Evolutionary conservation across 1,284 basidiomycete genomes (phyloP), one percentile per base, ranked within the genome.

Genomic region (Mycena citricolor): DNA sequence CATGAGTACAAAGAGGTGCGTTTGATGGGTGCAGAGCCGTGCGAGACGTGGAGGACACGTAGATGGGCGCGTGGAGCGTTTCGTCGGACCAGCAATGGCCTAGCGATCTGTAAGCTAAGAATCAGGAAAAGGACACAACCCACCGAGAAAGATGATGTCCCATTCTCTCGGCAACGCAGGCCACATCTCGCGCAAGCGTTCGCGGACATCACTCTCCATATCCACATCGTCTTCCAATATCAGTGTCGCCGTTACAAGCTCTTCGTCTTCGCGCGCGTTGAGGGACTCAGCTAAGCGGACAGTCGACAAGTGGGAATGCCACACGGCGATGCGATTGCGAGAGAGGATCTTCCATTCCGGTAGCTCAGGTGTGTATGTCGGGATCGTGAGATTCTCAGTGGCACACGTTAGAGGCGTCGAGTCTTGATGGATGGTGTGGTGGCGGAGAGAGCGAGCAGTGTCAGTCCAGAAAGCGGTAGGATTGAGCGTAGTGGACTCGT

Each of bases 211-310:
- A 45, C 67, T 72, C 63, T 91, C 86, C 72, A 88, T 78, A 58
- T 91, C 84, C 12, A 91, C 66, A 50, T 90, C 88, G 59, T 91
- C 89, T 64, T 91, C 87, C 14, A 90, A 65, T 14, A 91, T 71
- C 12, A 90, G 57, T 49, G 59, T 64, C 16, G 63, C 61, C 12
- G n/a, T n/a, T n/a, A n/a, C n/a, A n/a, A n/a, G n/a, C n/a, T n/a
- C n/a, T n/a, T n/a, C n/a, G n/a, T n/a, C 39, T 49, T 32, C 26
- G 32, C 19, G 8, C 31, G 24, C n/a, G 14, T 19, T 28, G 30
- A n/a, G 10, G 10, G 26, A 29, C 21, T 74, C 70, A 23, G 81
- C 68, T 2, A 43, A 59, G 12, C 66, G 69, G 38, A 90, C 74
- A 26, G 77, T 70, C 23, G 67, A 66, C 16, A 82, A 53, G 62